Conservation (phyloP, 148 eudicot species). For the Polygonum aviculare region DNA sequence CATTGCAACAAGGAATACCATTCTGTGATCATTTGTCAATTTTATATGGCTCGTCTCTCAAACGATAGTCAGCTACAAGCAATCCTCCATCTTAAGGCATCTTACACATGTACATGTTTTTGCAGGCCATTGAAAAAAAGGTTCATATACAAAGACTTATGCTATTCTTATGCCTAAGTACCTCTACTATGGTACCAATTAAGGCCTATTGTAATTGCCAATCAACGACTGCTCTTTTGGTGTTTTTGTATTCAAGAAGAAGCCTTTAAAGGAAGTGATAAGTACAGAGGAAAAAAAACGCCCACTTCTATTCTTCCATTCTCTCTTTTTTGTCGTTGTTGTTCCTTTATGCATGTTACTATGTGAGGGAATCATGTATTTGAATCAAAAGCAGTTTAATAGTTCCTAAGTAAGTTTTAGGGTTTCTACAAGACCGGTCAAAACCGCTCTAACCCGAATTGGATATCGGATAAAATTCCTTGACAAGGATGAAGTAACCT, state of each 20-base stretch:
- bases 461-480: no score
- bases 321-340: no score
- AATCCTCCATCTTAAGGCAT: slow-evolving; percentile 4
- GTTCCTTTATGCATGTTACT: neutral
- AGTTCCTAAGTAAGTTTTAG: neutral
- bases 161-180: neutral
- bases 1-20: slow-evolving; percentile 11
- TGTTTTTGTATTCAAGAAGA: slow-evolving; percentile 8
- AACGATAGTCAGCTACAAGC: neutral
- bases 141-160: neutral
- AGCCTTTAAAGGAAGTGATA: slow-evolving; percentile 9
- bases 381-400: neutral
- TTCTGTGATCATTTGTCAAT: slow-evolving; percentile 9
- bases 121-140: neutral
- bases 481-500: no score
- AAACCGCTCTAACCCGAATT: no score
- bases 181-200: neutral
- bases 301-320: neutral
- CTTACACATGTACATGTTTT: slow-evolving; percentile 9
- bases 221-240: neutral
- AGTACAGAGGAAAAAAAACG: neutral
- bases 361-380: slow-evolving; percentile 2
- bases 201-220: slow-evolving; percentile 2
- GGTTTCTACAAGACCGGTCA: neutral
- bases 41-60: slow-evolving; percentile 2